phyloP scores from a whole-genome alignment of 345 rosid genomes.

The Gossypium ekmanianum region DNA sequence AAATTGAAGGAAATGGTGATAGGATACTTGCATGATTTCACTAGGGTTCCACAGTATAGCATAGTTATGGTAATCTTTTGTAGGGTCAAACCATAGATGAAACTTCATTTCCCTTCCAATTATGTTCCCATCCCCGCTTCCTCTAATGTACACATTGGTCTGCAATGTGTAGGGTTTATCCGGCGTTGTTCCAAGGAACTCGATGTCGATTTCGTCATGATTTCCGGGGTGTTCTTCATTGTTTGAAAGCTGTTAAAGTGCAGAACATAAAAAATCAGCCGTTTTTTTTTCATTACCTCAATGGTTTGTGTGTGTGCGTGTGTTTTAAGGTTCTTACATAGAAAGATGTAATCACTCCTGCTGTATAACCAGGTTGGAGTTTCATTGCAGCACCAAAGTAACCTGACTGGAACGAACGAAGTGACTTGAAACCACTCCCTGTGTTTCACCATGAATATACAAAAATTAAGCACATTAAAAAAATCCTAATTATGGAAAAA shows the following conservation, averaged over 20 bases:
- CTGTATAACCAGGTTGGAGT: slow-evolving; percentile 89
- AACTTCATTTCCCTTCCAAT: slow-evolving; percentile 78
- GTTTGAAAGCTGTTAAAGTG: slow-evolving; percentile 64
- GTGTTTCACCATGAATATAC: slow-evolving; percentile 19
- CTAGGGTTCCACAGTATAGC: slow-evolving; percentile 65
- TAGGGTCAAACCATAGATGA: slow-evolving; percentile 93
- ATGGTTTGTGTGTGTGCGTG: background rate
- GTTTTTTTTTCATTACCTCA: too few species aligned
- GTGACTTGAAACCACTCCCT: slow-evolving; percentile 96
- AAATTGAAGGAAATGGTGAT: background rate
- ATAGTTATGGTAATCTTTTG: slow-evolving; percentile 73
- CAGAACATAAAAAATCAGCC: background rate
- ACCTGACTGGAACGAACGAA: slow-evolving; percentile 57
- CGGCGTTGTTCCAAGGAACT: slow-evolving; percentile 76
- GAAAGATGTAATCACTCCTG: slow-evolving; percentile 82
- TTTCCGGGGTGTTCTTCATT: slow-evolving; percentile 74
- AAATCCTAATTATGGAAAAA: too few species aligned
- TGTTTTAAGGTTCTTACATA: slow-evolving; percentile 41
- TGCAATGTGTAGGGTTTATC: slow-evolving; percentile 77
- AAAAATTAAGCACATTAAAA: background rate
- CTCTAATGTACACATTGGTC: slow-evolving; percentile 83
- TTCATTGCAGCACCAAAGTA: slow-evolving; percentile 81
- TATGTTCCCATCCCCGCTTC: slow-evolving; percentile 78
- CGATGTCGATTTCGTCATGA: slow-evolving; percentile 88
- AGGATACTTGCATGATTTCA: slow-evolving; percentile 62